These are phyloP conservation scores for Penicillium sp. DNA, from an alignment of 2,329 filamentous ascomycete genomes.

Conservation along the genomic window DNA sequence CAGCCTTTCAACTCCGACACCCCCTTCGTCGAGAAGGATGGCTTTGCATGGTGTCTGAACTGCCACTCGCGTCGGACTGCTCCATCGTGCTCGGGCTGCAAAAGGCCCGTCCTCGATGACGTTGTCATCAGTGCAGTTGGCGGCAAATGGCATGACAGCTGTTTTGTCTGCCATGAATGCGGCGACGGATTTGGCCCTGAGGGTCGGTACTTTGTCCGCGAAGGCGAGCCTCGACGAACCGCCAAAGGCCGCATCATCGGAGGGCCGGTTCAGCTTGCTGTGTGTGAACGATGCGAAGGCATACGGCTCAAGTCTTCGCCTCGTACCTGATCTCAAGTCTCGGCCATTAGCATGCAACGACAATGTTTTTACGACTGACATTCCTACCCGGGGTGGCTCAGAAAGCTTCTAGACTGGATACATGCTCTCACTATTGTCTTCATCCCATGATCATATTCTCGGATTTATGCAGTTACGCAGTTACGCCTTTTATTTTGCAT, in stretches of 20 bases:
- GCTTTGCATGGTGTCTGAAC: slow-evolving; percentile 93
- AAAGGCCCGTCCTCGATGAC: slow-evolving; percentile 82
- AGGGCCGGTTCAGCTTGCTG: slow-evolving; percentile 59
- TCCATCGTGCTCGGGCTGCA: slow-evolving; percentile 86
- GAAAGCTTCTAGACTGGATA: background rate
- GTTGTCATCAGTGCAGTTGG: slow-evolving; percentile 88
- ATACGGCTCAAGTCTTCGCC: slow-evolving; percentile 63
- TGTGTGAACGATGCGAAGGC: slow-evolving; percentile 68
- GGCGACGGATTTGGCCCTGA: slow-evolving; percentile 62
- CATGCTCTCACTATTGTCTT: background rate
- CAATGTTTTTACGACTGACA: background rate
- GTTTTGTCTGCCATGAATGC: slow-evolving; percentile 81
- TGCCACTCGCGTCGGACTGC: slow-evolving; percentile 93
- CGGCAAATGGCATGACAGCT: slow-evolving; percentile 90
- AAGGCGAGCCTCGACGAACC: slow-evolving; percentile 54
- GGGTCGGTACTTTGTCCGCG: slow-evolving; percentile 66
- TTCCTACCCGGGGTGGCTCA: background rate
- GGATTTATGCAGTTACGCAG: background rate
- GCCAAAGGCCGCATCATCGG: slow-evolving; percentile 53
- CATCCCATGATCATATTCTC: background rate
- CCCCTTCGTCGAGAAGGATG: slow-evolving; percentile 96
- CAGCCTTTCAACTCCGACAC: slow-evolving; percentile 63
- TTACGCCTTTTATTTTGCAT: background rate
- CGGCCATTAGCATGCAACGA: background rate
- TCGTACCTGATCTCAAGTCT: slow-evolving; percentile 4